Conservation (phyloP, 208 protist species). For the Naegleria lovaniensis region DNA sequence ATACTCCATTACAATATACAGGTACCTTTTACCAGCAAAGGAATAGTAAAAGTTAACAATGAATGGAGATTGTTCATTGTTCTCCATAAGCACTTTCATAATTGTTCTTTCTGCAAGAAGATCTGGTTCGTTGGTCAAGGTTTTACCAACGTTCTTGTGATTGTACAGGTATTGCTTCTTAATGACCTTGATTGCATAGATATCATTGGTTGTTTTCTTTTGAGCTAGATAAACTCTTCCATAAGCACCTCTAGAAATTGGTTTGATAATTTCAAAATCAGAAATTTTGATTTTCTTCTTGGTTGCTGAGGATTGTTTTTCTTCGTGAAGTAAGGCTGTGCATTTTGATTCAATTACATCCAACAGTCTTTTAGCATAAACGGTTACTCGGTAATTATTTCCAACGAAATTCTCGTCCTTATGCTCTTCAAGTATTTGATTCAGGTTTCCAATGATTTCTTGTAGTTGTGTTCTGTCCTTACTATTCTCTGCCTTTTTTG, state of each 20-base stretch:
- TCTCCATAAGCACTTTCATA: not conserved
- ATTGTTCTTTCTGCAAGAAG: not conserved
- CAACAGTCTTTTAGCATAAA: not conserved
- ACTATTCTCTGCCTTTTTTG: not conserved
- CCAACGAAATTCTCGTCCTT: not conserved
- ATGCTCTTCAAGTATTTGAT: not conserved
- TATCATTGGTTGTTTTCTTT: slow-evolving; percentile 33
- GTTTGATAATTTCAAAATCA: slow-evolving; percentile 76
- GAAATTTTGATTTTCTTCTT: slow-evolving; percentile 54
- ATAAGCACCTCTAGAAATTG: slow-evolving; percentile 76
- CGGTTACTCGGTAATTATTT: not conserved
- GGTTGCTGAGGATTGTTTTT: slow-evolving; percentile 32
- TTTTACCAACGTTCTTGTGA: slow-evolving; percentile 12
- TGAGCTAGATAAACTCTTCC: slow-evolving; percentile 69
- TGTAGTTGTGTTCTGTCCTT: not conserved
- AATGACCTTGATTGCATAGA: slow-evolving; percentile 34
- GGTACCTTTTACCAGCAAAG: slow-evolving; percentile 76
- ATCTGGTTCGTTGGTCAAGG: not conserved
- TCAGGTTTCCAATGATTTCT: not conserved
- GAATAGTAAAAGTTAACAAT: slow-evolving; percentile 74
- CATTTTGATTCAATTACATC: not conserved
- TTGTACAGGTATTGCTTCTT: slow-evolving; percentile 15
- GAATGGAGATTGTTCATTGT: slow-evolving; percentile 48
- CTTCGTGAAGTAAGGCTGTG: not conserved
- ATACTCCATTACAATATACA: slow-evolving; percentile 90